Evolutionary conservation across 345 rosid species (phyloP), one percentile per base, ranked within the genome.

Genomic region (Salix arbutifolia): DNA sequence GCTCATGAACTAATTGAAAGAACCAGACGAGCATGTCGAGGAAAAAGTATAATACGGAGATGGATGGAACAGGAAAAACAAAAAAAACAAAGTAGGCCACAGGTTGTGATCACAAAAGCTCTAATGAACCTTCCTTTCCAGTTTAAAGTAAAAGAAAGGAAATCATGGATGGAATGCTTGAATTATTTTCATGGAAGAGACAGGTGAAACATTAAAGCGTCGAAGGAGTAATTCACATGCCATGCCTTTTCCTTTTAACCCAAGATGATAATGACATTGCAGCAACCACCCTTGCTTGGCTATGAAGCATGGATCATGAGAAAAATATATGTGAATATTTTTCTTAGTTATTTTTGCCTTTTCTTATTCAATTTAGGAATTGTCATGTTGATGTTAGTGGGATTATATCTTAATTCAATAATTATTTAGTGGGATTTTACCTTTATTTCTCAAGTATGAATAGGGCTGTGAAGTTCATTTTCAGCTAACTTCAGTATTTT

Each of bases 181-280:
- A 31, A 21, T 58, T 26, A 64, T 31, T 74, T 64, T 23, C 19
- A 62, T 10, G 31, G 66, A 38, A 19, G 70, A 37, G 69, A 26
- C 65, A n/a, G 69, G 64, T 64, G 42, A 44, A 26, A 30, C 56
- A 46, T 30, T 74, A 13, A 19, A 64, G 40, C 50, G 11, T 19
- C n/a, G 67, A 31, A 71, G 50, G 67, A 66, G 70, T 48, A 12
- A 33, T 75, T 18, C 75, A 35, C 66, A 13, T 6, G n/a, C 31
- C 31, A 70, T 71, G 60, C 61, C 42, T 75, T 65, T 11, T 68
- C 25, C 18, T n/a, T 62, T 76, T 78, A 40, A 35, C 50, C 80
- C 73, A 69, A 53, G 70, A 65, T 26, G 79, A 67, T 38, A 19
- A 17, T 21, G 69, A 82, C 79, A 71, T 30, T 28, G 50, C 50